Evolutionary conservation across 768 basidiomycete genomes (phyloP).

Genomic region (Kwoniella newhampshirensis): DNA sequence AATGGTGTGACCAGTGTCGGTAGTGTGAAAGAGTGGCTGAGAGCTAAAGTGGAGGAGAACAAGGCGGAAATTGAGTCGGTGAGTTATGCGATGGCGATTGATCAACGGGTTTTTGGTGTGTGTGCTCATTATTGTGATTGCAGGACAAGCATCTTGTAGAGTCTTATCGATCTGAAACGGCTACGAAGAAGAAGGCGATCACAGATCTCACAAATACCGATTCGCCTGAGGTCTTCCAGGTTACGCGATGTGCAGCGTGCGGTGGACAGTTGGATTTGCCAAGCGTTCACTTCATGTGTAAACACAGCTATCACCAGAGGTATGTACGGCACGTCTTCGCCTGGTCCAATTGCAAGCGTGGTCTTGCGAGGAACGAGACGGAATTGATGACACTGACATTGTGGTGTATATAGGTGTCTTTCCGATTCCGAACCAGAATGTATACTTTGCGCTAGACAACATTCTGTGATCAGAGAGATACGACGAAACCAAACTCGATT

Average conservation of each 20-base stretch:
- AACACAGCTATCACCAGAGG: slow-evolving; percentile 95
- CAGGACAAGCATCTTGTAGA: slow-evolving; percentile 82
- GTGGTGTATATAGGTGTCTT: slow-evolving; percentile 65
- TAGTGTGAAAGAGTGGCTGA: slow-evolving; percentile 86
- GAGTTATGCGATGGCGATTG: slow-evolving; percentile 52
- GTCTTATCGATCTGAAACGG: slow-evolving; percentile 86
- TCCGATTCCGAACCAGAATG: slow-evolving; percentile 86
- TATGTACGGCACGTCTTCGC: slow-evolving; percentile 45
- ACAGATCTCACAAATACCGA: slow-evolving; percentile 74
- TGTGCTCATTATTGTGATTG: not conserved
- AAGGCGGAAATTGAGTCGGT: slow-evolving; percentile 78
- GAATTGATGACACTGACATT: not conserved
- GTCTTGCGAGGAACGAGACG: too few relatives aligned
- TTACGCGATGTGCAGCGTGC: slow-evolving; percentile 88
- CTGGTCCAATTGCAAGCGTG: too few relatives aligned
- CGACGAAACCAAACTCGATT: slow-evolving; percentile 78
- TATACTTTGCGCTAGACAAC: slow-evolving; percentile 79
- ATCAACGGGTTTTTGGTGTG: not conserved
- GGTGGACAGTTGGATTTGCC: slow-evolving; percentile 87
- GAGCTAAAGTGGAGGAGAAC: slow-evolving; percentile 70
- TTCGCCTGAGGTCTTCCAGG: slow-evolving; percentile 85
- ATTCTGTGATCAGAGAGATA: slow-evolving; percentile 86
- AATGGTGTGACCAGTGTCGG: slow-evolving; percentile 90
- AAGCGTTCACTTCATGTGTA: slow-evolving; percentile 95
- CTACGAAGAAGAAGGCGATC: slow-evolving; percentile 74